Base-by-base conservation (phyloP, 2,329 filamentous ascomycete species). In the Bipolaris victoriae region DNA sequence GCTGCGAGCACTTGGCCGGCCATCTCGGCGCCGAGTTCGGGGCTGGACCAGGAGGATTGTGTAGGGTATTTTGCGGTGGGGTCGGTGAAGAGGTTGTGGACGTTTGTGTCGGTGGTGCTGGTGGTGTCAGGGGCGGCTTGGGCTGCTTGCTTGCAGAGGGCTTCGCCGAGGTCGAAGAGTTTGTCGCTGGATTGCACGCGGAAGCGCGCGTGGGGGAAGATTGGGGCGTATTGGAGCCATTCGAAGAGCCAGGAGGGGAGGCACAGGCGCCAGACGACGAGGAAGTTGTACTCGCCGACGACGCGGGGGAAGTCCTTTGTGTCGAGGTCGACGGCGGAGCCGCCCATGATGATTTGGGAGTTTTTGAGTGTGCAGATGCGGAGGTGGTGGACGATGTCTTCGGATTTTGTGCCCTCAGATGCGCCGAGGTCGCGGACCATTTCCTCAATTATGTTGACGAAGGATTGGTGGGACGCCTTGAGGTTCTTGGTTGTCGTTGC, bases 231-330 rank as follows among this genome's bases (percentile, higher is more conserved):
- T 18, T 65, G 60, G 2, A 65, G 52, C 62, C 64, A 66, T 29
- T 33, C 16, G 29, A 66, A 66, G 2, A 66, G 49, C 64, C 64
- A 66, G 15, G 64, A 58, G 5, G 62, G 64, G 20, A 65, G 60
- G 11, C 64, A 66, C 5, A 66, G 56, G 10, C 64, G 48, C 64
- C 64, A 66, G 5, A 66, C 60, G 1, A 66, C 64, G 6, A 63
- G 64, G 26, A 66, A 66, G 29, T 66, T 66, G 26, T 66, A 66
- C 31, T 66, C 62, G 16, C 64, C 64, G 7, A 66, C 62, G 10
- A 64, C 56, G 5, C 31, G 55, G 3, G 64, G 64, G n/a, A 66
- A 66, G 24, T 61, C 60, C 3, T 15, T 20, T 1, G 54, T 35
- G 18, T 65, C 64, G 2, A 66, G 39, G 22, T 66, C 56, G 6